Evolutionary conservation across 257 asterid genomes (phyloP).

Genomic region (Salvia hispanica): DNA sequence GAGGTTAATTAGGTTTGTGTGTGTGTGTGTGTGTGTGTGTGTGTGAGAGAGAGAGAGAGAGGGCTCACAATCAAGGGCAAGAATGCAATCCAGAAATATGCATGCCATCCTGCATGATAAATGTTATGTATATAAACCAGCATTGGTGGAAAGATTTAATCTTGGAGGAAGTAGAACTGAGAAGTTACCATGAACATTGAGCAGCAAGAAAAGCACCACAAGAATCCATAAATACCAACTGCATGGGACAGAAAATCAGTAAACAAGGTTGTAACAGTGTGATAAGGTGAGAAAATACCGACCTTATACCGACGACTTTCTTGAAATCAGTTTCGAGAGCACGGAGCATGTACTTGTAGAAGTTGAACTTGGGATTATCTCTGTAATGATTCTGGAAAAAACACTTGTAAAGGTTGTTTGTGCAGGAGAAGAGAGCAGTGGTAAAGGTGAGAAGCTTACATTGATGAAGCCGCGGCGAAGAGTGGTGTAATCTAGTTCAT

Average conservation of each 20-base stretch:
- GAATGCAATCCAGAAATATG: conserved; percentile 70
- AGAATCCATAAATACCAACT: conserved; percentile 80
- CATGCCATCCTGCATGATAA: conserved; percentile 60
- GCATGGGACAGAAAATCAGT: conserved; percentile 6
- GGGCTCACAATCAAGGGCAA: conserved; percentile 59
- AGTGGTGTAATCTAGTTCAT: conserved; percentile 40
- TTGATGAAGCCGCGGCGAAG: conserved; percentile 49
- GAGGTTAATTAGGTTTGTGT: no score
- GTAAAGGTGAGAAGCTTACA: background rate
- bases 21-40: background rate
- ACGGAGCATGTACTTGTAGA: conserved; percentile 54
- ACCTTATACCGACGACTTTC: conserved; percentile 58
- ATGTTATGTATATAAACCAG: background rate
- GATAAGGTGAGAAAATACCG: background rate
- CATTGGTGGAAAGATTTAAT: background rate
- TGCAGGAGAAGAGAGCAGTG: no score
- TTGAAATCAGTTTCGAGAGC: conserved; percentile 54
- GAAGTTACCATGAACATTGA: conserved; percentile 55
- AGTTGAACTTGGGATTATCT: conserved; percentile 49
- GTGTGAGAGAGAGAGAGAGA: background rate
- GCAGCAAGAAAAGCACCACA: conserved; percentile 62
- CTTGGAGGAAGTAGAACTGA: background rate
- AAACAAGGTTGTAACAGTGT: no score
- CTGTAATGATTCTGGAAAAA: conserved; percentile 40
- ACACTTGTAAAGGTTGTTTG: no score